Evolutionary conservation across 1,284 basidiomycete genomes (phyloP), one percentile per base, ranked within the genome.

Genomic region (Tetrapyrgos nigripes): DNA sequence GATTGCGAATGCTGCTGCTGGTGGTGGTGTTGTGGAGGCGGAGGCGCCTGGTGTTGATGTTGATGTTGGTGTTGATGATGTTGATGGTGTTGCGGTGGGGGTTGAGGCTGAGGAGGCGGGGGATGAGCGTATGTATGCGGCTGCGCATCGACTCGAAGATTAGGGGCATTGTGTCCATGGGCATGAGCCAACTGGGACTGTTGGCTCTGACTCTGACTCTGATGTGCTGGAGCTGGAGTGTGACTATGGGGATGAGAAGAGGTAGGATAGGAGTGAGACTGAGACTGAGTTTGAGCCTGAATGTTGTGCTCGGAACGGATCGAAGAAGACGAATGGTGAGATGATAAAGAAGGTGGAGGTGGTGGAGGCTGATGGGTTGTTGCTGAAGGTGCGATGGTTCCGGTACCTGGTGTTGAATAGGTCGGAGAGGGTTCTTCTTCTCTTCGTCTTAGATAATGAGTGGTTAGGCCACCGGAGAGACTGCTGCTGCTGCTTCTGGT

Each of bases 341-440:
- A n/a, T n/a, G n/a, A 40, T 23, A 26, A 23, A 40, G 31, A 49
- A 21, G 43, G 14, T 21, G 51, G 51, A 6, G 56, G 56, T n/a
- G 56, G 52, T 17, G 56, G 33, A 26, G 56, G 45, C 26, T 50
- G 55, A 31, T 47, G 50, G n/a, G 37, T 50, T 17, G 55, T 50
- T 14, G 67, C 50, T 19, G 64, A 66, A 35, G 56, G 23, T 48
- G 56, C 31, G 67, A 57, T 19, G 53, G 44, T 55, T 68, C 61
- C 29, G 53, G 60, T 13, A 66, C 67, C 9, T 57, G 64, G 1
- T 60, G 52, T 28, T 52, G 37, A 40, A 52, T 45, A 52, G 53
- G 40, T 54, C 49, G 44, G 50, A 19, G 73, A 67, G n/a, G 74
- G 70, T 51, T 76, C 75, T 61, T 76, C 75, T 57, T 78, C 75